phyloP scores from a whole-genome alignment of 371 early-diverging fungal genomes.

The Smittium culicis region DNA sequence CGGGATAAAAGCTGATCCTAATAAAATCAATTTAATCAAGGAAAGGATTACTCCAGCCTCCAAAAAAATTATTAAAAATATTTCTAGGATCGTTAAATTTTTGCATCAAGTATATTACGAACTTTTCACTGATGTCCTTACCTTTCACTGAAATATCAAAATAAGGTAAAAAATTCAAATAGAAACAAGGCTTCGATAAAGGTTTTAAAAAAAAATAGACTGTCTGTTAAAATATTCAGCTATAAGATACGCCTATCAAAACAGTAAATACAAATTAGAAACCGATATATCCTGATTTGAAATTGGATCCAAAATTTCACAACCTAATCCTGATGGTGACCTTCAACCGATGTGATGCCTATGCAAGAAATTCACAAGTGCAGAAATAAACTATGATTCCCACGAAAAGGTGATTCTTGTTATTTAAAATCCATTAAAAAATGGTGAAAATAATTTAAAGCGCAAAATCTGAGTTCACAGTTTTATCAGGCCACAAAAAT shows the following conservation, averaged over 20 bases:
- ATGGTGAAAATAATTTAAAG: neutral
- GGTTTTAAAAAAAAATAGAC: too few relatives aligned
- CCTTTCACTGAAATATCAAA: conserved; percentile 32
- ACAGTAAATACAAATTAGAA: neutral
- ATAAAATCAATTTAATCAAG: conserved; percentile 24
- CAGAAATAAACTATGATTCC: neutral
- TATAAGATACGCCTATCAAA: neutral
- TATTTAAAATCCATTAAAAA: neutral
- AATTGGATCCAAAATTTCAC: neutral
- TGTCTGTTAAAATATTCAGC: too few relatives aligned
- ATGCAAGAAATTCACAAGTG: neutral
- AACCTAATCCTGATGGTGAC: neutral
- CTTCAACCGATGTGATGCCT: neutral
- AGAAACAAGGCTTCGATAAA: too few relatives aligned
- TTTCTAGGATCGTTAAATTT: conserved; percentile 43
- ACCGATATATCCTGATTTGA: neutral
- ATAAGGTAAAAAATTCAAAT: conserved; percentile 21
- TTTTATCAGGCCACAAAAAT: neutral
- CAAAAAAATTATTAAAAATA: conserved; percentile 27
- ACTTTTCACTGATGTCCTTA: conserved; percentile 28
- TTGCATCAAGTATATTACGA: conserved; percentile 30
- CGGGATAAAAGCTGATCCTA: conserved; percentile 24
- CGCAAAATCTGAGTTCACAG: neutral
- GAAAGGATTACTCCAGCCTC: conserved; percentile 24
- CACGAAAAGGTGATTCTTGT: neutral